These are phyloP conservation scores for Geotrichum ghanense DNA, from an alignment of 805 yeast genomes.

Conservation along the genomic window DNA sequence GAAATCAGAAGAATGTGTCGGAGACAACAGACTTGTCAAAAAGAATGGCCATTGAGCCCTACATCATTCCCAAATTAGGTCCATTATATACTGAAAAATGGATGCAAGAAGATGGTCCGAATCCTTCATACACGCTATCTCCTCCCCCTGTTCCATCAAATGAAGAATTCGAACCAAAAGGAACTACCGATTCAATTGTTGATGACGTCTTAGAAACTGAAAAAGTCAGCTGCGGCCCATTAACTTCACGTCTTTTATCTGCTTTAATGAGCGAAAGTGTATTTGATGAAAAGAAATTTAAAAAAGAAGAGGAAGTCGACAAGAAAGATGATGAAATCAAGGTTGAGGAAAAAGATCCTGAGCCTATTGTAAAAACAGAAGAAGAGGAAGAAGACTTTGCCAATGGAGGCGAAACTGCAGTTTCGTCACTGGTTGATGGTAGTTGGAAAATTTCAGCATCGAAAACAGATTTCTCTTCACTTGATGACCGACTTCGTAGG, in stretches of 20 bases:
- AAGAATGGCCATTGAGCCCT: slow-evolving; percentile 38
- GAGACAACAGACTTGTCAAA: slow-evolving; percentile 22
- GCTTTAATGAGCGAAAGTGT: slow-evolving; percentile 44
- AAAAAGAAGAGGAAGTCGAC: slow-evolving; percentile 8
- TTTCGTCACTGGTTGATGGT: slow-evolving; percentile 9
- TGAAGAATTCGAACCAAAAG: slow-evolving; percentile 38
- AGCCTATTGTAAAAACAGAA: slow-evolving; percentile 11
- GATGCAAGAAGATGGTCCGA: slow-evolving; percentile 62
- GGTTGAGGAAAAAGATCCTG: slow-evolving; percentile 5
- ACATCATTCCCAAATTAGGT: slow-evolving; percentile 75
- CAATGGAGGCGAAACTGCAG: slow-evolving; percentile 5
- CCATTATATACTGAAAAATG: slow-evolving; percentile 72
- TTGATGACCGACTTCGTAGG: slow-evolving; percentile 80
- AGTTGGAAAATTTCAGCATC: slow-evolving; percentile 37
- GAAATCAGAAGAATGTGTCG: slow-evolving; percentile 35
- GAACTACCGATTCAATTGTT: slow-evolving; percentile 41
- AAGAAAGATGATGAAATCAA: slow-evolving; percentile 28
- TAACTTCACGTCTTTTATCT: slow-evolving; percentile 69
- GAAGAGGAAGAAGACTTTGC: slow-evolving; percentile 13
- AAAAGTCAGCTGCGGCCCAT: slow-evolving; percentile 79
- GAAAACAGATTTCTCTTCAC: slow-evolving; percentile 57
- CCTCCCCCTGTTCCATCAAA: slow-evolving; percentile 38
- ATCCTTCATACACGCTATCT: slow-evolving; percentile 24
- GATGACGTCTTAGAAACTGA: slow-evolving; percentile 63
- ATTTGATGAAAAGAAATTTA: not conserved